Percentiles rank a stretch among this genome's conserved stretches.
These are phyloP conservation scores for Leishmania arabica DNA, from an alignment of 208 protist species.

Conservation along the genomic window DNA sequence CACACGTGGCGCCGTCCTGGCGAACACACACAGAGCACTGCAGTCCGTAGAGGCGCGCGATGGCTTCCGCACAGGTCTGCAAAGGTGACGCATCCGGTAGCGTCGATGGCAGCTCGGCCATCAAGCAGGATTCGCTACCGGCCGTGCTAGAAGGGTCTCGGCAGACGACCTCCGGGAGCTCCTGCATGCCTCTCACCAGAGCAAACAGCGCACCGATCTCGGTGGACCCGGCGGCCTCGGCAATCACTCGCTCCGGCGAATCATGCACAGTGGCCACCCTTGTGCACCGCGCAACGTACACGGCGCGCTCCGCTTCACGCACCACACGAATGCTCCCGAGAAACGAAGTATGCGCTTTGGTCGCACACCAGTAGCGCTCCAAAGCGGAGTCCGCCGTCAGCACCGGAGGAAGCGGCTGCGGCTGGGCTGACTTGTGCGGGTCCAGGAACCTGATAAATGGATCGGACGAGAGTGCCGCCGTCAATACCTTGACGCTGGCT, in stretches of 20 bases:
- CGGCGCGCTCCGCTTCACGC: conserved; percentile 5
- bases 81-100: conserved; percentile 26
- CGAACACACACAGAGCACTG: conserved; percentile 13
- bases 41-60: conserved; percentile 35
- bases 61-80: conserved; percentile 19
- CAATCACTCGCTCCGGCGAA: conserved; percentile 4
- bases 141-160: not conserved
- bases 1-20: conserved; percentile 8
- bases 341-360: not conserved
- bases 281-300: conserved; percentile 17
- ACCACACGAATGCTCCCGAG: conserved; percentile 9
- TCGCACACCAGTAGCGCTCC: conserved; percentile 11
- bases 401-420: conserved; percentile 12
- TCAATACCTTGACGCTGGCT: not conserved
- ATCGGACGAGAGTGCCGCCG: conserved; percentile 19
- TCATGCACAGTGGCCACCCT: not conserved
- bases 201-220: conserved; percentile 24
- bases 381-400: conserved; percentile 6
- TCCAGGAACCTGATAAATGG: conserved; percentile 15
- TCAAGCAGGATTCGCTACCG: not conserved
- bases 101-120: not conserved
- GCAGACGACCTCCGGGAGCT: conserved; percentile 1
- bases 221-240: conserved; percentile 9
- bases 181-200: not conserved
- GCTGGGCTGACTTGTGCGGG: not conserved